Evolutionary conservation across 169 alveolate genomes (phyloP), one percentile per base, ranked within the genome.

Genomic region (Cystoisospora suis): DNA sequence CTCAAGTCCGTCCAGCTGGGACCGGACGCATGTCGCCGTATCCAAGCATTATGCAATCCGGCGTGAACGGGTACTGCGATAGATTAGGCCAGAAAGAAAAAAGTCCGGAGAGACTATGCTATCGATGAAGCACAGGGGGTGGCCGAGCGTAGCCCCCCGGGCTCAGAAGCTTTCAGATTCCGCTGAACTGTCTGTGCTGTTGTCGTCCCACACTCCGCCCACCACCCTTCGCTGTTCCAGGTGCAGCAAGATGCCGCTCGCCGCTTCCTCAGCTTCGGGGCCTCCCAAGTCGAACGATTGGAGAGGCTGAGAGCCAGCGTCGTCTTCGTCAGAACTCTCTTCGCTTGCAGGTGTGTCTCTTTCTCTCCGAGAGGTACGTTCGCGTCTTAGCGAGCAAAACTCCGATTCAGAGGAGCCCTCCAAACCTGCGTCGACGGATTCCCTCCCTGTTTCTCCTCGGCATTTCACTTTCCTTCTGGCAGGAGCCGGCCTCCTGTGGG

Each of bases 181-280:
- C n/a, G n/a, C n/a, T n/a, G n/a, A n/a, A n/a, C n/a, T n/a, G n/a
- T 65, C 77, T 2, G 77, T 5, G 9, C 5, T n/a, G 12, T n/a
- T n/a, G 1, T 27, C 77, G 5, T 65, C 77, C 77, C 77, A 65
- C 4, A 15, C 40, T 27, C 77, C 44, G 6, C 40, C 40, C 45
- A 3, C 1, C 5, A 44, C 77, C n/a, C 5, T 65, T 12, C 77
- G 38, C 4, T n/a, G 77, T 17, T 36, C 40, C 77, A 65, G n/a
- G 77, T 65, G 40, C 0, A 44, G n/a, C n/a, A 65, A 44, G 42
- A 20, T 44, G 44, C 12, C n/a, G 2, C 77, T 44, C 12, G 77
- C 77, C n/a, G 77, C n/a, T n/a, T 12, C 77, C n/a, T 65, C 77
- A 7, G 77, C 77, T 44, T 65, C 77, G 12, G 5, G n/a, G 77